Evolutionary conservation across 805 yeast genomes (phyloP).

Genomic region (Candida endomychidarum): DNA sequence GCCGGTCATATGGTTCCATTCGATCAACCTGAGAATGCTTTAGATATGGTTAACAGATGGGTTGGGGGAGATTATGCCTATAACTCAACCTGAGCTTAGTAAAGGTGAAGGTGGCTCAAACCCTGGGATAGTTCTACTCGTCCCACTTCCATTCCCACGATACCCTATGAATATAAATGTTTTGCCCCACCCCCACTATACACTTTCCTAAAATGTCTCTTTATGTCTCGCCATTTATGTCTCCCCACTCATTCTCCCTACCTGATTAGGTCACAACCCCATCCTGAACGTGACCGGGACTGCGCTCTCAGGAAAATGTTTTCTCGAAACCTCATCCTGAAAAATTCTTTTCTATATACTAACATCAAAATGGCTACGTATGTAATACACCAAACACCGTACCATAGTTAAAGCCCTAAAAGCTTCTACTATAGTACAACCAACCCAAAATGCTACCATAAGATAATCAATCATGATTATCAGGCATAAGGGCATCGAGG

Average conservation of each 20-base stretch:
- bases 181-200: too few relatives aligned
- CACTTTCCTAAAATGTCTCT: too few relatives aligned
- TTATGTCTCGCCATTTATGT: too few relatives aligned
- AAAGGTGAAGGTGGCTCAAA: too few relatives aligned
- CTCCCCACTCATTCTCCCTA: too few relatives aligned
- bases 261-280: too few relatives aligned
- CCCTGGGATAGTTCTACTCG: too few relatives aligned
- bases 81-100: too few relatives aligned
- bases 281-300: too few relatives aligned
- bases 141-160: too few relatives aligned
- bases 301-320: neutral
- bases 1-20: slow-evolving; percentile 98
- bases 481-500: slow-evolving; percentile 2
- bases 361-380: slow-evolving; percentile 18
- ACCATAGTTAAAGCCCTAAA: neutral
- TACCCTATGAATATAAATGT: too few relatives aligned
- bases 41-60: slow-evolving; percentile 88
- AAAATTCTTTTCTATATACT: slow-evolving; percentile 4
- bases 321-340: slow-evolving; percentile 4
- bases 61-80: slow-evolving; percentile 62
- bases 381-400: too few relatives aligned
- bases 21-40: slow-evolving; percentile 77
- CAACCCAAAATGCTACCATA: neutral
- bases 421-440: neutral
- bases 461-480: neutral